Evolutionary conservation across 2,329 filamentous ascomycete species (phyloP), one percentile per base, ranked within the genome.

Genomic region (Diplocarpon mali): DNA sequence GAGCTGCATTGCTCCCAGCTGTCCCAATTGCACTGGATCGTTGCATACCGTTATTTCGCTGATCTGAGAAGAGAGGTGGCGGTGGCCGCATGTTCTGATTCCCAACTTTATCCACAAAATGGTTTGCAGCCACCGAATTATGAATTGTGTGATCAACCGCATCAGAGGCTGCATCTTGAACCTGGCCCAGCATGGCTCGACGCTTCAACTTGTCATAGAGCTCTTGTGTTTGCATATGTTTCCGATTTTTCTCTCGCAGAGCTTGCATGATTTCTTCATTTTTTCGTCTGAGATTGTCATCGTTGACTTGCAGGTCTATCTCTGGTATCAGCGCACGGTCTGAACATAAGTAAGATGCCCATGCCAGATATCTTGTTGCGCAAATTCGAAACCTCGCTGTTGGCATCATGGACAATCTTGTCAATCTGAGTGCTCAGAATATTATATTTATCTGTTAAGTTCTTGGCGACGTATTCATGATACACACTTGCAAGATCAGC

Each of bases 381-480:
- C 12, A 92, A 64, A 34, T 64, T 71, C 17, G 74, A 70, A 44
- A 90, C 83, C 56, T 90, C 78, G 1, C 75, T 63, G 56, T 90
- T 88, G 7, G 85, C 84, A 49, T 90, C 80, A 50, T 79, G 75
- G 37, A 88, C 74, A 1, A 85, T 69, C 54, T 82, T 83, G 54
- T 92, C 83, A 59, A 88, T 72, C 35, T 85, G 75, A 11, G 71
- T 65, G 52, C 70, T 83, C 13, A 92, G 65, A 2, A 62, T 68
- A 1, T 71, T 66, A 59, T 84, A 87, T 60, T 85, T 89, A 10
- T 87, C 83, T 0, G 75, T 78, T 49, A 93, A 65, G 9, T 73
- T 79, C 57, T 80, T 87, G 35, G 76, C 78, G 1, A 86, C 65
- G 53, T 83, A 79, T 54, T 87, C 80, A 59, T 94, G 85, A 57